Evolutionary conservation across 2,329 filamentous ascomycete genomes (phyloP).

Genomic region (Penicillium vulpinum): DNA sequence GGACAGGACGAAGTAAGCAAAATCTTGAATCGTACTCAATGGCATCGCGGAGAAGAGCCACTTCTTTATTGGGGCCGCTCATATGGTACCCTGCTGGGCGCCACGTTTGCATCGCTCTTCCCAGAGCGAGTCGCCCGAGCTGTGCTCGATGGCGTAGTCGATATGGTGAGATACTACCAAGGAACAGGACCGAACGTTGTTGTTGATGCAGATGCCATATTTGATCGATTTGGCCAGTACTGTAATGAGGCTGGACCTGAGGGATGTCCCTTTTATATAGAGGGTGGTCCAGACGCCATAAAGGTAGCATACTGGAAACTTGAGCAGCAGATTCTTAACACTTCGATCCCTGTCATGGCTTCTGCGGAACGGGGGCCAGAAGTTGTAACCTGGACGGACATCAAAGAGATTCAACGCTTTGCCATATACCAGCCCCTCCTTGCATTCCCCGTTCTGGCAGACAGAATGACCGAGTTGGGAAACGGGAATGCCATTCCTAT

Average conservation of each 20-base stretch:
- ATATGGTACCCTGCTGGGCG: constrained; percentile 50
- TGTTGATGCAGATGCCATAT: constrained; percentile 38
- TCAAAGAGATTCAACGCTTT: constrained; percentile 32
- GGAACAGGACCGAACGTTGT: constrained; percentile 28
- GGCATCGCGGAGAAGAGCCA: constrained; percentile 31
- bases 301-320: constrained; percentile 26
- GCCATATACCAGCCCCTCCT: constrained; percentile 36
- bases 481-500: constrained; percentile 29
- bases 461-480: constrained; percentile 25
- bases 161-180: constrained; percentile 37
- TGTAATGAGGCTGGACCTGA: constrained; percentile 31
- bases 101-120: constrained; percentile 49
- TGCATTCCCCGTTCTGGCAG: constrained; percentile 31
- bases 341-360: constrained; percentile 32
- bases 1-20: constrained; percentile 21
- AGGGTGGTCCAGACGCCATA: constrained; percentile 31
- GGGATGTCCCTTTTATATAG: constrained; percentile 33
- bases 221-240: constrained; percentile 35
- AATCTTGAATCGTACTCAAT: constrained; percentile 30
- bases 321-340: constrained; percentile 27
- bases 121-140: constrained; percentile 39
- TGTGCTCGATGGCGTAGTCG: constrained; percentile 41
- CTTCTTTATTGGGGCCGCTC: constrained; percentile 47
- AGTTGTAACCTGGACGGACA: constrained; percentile 38
- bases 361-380: constrained; percentile 34